Evolutionary conservation across 192 early-diverging fungal species (phyloP), one percentile per base, ranked within the genome.

Genomic region (Coemansia sp.): DNA sequence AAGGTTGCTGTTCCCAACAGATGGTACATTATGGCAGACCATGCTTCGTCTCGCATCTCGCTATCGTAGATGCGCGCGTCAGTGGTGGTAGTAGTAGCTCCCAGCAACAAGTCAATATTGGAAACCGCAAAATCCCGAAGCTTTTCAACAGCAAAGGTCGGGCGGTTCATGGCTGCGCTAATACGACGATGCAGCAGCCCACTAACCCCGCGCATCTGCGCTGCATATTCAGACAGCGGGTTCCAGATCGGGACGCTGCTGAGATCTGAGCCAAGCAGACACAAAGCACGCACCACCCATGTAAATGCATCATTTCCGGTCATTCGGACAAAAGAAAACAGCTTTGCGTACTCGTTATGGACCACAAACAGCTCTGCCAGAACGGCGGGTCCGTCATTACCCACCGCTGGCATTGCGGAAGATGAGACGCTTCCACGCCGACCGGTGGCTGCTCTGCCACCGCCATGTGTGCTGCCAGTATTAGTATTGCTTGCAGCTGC

Each of bases 1-100:
- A 72, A 79, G 19, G 93, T 92, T 14, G 94, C 87, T 9, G 91
- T 92, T 10, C 90, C 86, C 25, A 96, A 86, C 53, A 95, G 76
- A 65, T 93, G 88, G 37, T 77, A 77, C 45, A 91, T 86, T n/a
- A 94, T 72, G 16, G 88, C 63, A 5, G 16, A 44, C 72, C 76
- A 75, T 17, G 64, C 71, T 45, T 58, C 69, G 32, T 45, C 7
- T 4, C 63, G 71, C 8, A 17, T 43, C 41, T 65, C 63, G 11
- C 11, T 12, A 17, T 7, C 49, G 13, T 6, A 37, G 19, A 6
- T 56, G 25, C 22, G 25, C 0, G 45, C 14, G 3, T 42, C 38
- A 6, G 50, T 53, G 20, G 50, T 53, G 20, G 50, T 20, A 1
- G 20, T 20, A 1, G 20, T 53, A 10, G 63, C 64, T 17, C 67